phyloP scores from a whole-genome alignment of 148 eudicot species.

The Simmondsia chinensis region DNA sequence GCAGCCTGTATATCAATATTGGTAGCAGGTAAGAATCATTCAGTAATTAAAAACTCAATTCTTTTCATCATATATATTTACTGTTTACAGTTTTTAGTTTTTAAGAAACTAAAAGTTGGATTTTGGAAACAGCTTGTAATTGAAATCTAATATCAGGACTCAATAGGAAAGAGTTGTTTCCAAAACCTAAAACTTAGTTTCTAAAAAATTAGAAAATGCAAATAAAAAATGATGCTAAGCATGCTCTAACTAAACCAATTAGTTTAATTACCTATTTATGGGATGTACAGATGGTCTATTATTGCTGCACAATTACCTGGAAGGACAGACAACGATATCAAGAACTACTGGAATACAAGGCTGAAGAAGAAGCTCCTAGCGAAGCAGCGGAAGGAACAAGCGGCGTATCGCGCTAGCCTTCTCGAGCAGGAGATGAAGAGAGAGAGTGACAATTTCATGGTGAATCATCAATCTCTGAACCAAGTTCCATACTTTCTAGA shows the following conservation, averaged over 20 bases:
- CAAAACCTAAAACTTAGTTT: no score
- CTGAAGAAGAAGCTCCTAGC: slow-evolving; percentile 53
- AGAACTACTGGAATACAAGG: slow-evolving; percentile 71
- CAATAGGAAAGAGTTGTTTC: no score
- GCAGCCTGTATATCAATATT: slow-evolving; percentile 42
- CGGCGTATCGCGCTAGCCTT: slow-evolving; percentile 10
- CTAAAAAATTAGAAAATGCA: no score
- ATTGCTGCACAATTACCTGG: slow-evolving; percentile 67
- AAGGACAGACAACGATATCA: slow-evolving; percentile 63
- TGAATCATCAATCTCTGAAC: slow-evolving; percentile 16
- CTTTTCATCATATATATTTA: no score
- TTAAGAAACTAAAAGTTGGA: no score
- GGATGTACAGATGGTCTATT: slow-evolving; percentile 56
- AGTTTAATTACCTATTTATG: no score
- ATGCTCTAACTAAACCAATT: no score
- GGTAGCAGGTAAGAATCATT: slow-evolving; percentile 69
- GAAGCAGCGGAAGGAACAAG: slow-evolving; percentile 45
- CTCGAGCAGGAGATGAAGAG: slow-evolving; percentile 36
- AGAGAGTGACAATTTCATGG: slow-evolving; percentile 18
- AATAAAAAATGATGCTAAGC: no score
- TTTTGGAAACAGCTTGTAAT: no score
- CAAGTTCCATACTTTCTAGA: slow-evolving; percentile 25
- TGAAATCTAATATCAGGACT: no score
- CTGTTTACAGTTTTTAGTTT: no score
- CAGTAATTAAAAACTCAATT: neutral